Base-by-base conservation (phyloP, 768 basidiomycete species). In the Krasilnikovozyma curviuscula region DNA sequence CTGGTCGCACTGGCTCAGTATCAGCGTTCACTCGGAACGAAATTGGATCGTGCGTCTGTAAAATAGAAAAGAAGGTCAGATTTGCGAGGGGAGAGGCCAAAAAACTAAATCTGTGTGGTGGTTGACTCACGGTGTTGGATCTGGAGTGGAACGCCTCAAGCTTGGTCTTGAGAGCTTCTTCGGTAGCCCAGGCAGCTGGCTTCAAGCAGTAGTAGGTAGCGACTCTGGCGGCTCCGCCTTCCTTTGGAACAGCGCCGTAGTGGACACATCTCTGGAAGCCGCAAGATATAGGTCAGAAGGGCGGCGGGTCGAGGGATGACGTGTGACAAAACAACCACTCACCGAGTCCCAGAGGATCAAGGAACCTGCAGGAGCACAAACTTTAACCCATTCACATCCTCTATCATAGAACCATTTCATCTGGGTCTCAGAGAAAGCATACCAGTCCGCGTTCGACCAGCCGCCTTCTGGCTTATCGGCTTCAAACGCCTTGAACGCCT, bases 321-420 rank as follows among this genome's bases (percentile, higher is more conserved):
- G n/a, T n/a, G n/a, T n/a, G n/a, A n/a, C n/a, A n/a, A n/a, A n/a
- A n/a, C n/a, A n/a, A n/a, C n/a, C n/a, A n/a, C n/a, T n/a, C n/a
- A n/a, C n/a, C n/a, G n/a, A n/a, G n/a, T n/a, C n/a, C n/a, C n/a
- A n/a, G n/a, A n/a, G n/a, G n/a, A n/a, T n/a, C n/a, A n/a, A n/a
- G n/a, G n/a, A n/a, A n/a, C n/a, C 66, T 4, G 63, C 58, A 14
- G 48, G 57, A 33, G 62, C 62, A 35, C 53, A 47, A 14, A 64
- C 57, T 52, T 66, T 64, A 35, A 57, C 48, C 61, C 62, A 63
- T 18, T 50, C 54, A 48, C 65, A 66, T 0, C 66, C 66, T 37
- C 59, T 50, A 19, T 63, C 62, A n/a, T n/a, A n/a, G 52, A 67
- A 62, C 66, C 66, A 67, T 19, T 65, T 41, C 18, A 63, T 40